Evolutionary conservation across 371 early-diverging fungal genomes (phyloP).

Genomic region (Dipsacomyces acuminosporus): DNA sequence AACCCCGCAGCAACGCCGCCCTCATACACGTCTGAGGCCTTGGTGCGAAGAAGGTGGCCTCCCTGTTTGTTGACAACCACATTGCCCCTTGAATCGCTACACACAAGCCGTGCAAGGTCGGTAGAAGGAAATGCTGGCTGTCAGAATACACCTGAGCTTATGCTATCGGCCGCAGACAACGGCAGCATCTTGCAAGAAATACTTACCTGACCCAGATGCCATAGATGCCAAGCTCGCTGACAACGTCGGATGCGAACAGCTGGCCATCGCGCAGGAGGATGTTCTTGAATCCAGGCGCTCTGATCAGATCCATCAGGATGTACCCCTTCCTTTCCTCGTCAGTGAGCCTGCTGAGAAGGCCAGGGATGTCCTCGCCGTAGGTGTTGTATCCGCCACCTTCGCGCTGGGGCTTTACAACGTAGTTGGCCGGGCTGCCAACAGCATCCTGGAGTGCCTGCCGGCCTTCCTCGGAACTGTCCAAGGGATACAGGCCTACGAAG

Average conservation of each 20-base stretch:
- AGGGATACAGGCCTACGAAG: constrained; percentile 87
- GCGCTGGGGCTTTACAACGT: constrained; percentile 94
- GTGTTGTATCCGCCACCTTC: constrained; percentile 97
- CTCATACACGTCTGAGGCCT: constrained; percentile 75
- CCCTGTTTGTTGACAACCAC: constrained; percentile 72
- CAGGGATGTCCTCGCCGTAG: constrained; percentile 81
- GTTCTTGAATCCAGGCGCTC: constrained; percentile 69
- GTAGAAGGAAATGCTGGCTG: too few species aligned
- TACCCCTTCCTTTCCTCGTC: constrained; percentile 70
- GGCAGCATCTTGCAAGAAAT: neutral
- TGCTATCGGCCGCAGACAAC: too few species aligned
- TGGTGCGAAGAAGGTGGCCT: constrained; percentile 93
- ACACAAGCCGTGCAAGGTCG: too few species aligned
- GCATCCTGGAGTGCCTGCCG: constrained; percentile 64
- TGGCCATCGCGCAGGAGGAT: constrained; percentile 78
- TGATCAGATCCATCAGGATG: constrained; percentile 89
- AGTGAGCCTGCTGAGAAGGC: constrained; percentile 52
- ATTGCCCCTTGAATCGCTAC: constrained; percentile 53
- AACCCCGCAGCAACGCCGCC: constrained; percentile 98
- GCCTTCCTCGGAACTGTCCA: constrained; percentile 70
- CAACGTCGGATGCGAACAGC: constrained; percentile 65
- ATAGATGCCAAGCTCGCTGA: constrained; percentile 92
- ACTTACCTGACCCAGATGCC: constrained; percentile 77
- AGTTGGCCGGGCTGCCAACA: constrained; percentile 56
- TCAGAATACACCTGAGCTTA: neutral